phyloP scores from a whole-genome alignment of 805 yeast genomes.

The Barnettozyma botsteinii region DNA sequence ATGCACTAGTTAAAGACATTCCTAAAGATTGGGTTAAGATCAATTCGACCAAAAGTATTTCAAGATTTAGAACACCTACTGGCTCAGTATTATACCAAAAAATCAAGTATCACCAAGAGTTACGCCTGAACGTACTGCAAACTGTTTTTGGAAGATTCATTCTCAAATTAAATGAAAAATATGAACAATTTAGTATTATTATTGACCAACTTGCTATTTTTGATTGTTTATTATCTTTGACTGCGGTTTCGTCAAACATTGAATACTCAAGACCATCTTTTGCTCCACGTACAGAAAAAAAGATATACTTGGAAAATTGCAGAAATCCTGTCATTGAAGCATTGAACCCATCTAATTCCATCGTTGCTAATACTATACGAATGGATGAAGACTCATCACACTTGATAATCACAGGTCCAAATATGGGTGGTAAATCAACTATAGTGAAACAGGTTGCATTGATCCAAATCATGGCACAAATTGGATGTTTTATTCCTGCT shows the following conservation, averaged over 20 bases:
- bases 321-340: conserved; percentile 84
- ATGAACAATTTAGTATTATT: conserved; percentile 43
- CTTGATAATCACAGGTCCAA: conserved; percentile 88
- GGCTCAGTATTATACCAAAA: conserved; percentile 45
- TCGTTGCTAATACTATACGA: conserved; percentile 81
- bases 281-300: conserved; percentile 34
- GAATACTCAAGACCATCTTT: conserved; percentile 62
- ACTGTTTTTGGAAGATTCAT: conserved; percentile 45
- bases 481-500: conserved; percentile 80
- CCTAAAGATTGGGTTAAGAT: conserved; percentile 78
- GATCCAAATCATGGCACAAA: conserved; percentile 79
- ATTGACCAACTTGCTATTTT: conserved; percentile 52
- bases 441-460: conserved; percentile 88
- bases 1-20: conserved; percentile 41
- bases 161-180: conserved; percentile 35
- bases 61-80: conserved; percentile 67
- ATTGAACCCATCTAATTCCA: conserved; percentile 26
- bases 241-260: conserved; percentile 59
- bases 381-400: conserved; percentile 54
- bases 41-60: conserved; percentile 59
- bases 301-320: conserved; percentile 53
- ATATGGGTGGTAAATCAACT: conserved; percentile 97
- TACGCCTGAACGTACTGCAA: conserved; percentile 23
- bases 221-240: conserved; percentile 70
- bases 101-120: conserved; percentile 56